Base-by-base conservation (phyloP, 306 rosid genomes). In the Arachis hypogaea region DNA sequence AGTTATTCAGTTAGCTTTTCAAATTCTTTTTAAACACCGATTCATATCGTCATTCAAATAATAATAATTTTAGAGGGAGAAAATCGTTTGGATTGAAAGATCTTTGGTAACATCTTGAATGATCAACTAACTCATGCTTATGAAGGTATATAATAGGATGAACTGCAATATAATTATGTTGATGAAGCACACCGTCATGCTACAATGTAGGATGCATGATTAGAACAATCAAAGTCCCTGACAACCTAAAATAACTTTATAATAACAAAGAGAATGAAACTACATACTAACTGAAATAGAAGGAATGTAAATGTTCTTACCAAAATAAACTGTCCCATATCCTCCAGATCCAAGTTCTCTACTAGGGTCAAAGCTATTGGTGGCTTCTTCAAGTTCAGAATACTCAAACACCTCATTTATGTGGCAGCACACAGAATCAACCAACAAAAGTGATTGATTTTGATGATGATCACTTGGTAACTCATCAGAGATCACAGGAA, bases 281-380 rank as follows among this genome's bases (percentile, higher is more conserved):
- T 3, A 73, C n/a, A 29, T 51, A 68, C 11, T 42, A 22, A 22
- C 68, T 36, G 70, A 67, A 73, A 70, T 44, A 30, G 44, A 33
- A 68, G 46, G 44, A 47, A 9, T 49, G 59, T 30, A 4, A 68
- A 74, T 10, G 47, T 45, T 69, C 76, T 64, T 70, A 78, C 83
- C 86, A 7, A 12, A 67, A 74, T 82, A 82, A 12, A 82, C 83
- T 7, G 71, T 78, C 28, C 83, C 86, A 52, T 74, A 75, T n/a
- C 73, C 69, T 58, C 86, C 86, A 3, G 30, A 72, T 5, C 83
- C 86, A 56, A 78, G 83, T 47, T 49, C 10, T 51, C 66, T 82
- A 28, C n/a, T 40, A 18, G 58, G 11, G 33, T 78, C 80, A 69
- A 82, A 82, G 6, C 69, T 70, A 33, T 59, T 14, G 12, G 86